Percentiles rank a stretch among this genome's conserved stretches.
These are phyloP conservation scores for Sphagnum fallax DNA, from an alignment of 228 moss, liverwort and hornwort species.

Conservation along the genomic window DNA sequence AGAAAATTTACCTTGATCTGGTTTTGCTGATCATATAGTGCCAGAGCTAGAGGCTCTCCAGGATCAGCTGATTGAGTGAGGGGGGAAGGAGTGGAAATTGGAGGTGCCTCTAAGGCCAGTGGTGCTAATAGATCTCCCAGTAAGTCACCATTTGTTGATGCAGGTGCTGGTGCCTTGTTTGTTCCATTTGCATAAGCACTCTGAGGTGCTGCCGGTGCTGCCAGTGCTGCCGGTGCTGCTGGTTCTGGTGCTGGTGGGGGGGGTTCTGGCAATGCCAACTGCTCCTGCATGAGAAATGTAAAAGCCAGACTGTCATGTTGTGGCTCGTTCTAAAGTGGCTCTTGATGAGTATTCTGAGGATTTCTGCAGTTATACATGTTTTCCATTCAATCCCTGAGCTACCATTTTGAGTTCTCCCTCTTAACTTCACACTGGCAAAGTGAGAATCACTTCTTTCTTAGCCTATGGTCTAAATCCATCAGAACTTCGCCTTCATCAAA, in stretches of 20 bases:
- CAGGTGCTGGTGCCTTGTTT: constrained; percentile 20
- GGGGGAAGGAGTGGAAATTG: constrained; percentile 43
- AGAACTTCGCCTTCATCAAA: no score
- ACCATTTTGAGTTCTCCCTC: no score
- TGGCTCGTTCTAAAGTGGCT: no score
- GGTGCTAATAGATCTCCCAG: constrained; percentile 70
- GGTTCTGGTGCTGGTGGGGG: constrained; percentile 29
- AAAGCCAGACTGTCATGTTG: not conserved
- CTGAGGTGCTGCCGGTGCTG: constrained; percentile 15
- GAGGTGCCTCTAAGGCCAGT: constrained; percentile 58
- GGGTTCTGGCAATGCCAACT: constrained; percentile 34
- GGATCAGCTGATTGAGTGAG: constrained; percentile 27
- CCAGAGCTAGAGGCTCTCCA: constrained; percentile 65
- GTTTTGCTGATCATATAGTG: constrained; percentile 52
- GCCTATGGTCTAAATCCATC: no score
- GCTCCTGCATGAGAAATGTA: constrained; percentile 37
- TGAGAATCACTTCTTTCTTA: no score
- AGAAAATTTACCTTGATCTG: constrained; percentile 30
- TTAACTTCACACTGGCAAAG: no score
- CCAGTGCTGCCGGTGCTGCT: constrained; percentile 8
- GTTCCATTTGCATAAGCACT: constrained; percentile 25
- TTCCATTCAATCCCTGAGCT: no score
- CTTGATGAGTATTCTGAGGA: no score
- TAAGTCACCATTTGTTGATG: constrained; percentile 47
- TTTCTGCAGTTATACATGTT: no score